phyloP scores from a whole-genome alignment of 805 yeast genomes.

The Myxozyma sirexii region DNA sequence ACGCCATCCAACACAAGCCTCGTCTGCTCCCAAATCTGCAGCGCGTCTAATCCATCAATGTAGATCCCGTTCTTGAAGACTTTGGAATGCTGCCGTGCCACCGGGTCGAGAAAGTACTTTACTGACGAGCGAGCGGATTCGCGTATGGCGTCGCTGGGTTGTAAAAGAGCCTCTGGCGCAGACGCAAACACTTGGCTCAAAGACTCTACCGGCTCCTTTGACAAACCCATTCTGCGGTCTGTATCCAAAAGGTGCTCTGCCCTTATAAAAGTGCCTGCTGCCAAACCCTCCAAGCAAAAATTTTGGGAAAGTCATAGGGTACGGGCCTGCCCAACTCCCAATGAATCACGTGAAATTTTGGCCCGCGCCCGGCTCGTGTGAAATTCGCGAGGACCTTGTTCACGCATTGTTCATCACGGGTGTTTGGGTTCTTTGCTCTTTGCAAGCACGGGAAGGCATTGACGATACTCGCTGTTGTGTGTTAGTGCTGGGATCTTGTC shows the following conservation, averaged over 20 bases:
- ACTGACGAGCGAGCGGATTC: constrained; percentile 39
- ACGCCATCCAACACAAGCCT: constrained; percentile 81
- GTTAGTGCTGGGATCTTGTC: no score
- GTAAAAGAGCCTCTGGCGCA: constrained; percentile 22
- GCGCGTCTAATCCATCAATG: constrained; percentile 83
- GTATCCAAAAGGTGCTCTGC: no score
- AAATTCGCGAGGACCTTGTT: no score
- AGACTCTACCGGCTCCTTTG: background rate
- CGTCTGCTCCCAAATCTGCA: constrained; percentile 92
- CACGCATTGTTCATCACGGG: no score
- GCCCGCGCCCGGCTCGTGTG: no score
- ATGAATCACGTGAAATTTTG: background rate
- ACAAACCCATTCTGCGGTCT: background rate
- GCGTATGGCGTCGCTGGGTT: constrained; percentile 13
- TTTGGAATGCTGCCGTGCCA: constrained; percentile 57
- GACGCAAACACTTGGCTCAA: constrained; percentile 8
- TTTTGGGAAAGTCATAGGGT: constrained; percentile 11
- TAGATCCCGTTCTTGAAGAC: constrained; percentile 68
- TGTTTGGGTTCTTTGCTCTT: no score
- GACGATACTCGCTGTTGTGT: no score
- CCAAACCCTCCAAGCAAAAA: background rate
- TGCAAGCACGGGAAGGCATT: no score
- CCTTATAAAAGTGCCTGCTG: no score
- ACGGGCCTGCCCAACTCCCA: constrained; percentile 5
- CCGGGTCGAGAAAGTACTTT: constrained; percentile 61